Evolutionary conservation across 2,329 filamentous ascomycete species (phyloP).

Genomic region (Cryoendolithus antarcticus): DNA sequence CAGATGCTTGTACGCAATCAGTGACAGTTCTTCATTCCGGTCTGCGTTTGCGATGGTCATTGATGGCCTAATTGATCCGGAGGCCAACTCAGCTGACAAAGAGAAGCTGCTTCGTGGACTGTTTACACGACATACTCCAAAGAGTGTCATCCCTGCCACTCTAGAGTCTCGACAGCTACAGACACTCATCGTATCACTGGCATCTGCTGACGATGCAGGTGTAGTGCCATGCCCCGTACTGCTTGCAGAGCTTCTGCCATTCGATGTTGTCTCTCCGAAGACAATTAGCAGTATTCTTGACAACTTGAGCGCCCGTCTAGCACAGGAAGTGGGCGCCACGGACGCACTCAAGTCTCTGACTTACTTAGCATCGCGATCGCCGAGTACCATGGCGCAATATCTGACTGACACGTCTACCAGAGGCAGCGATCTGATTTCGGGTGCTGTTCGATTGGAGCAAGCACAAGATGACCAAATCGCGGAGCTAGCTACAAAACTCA

Average conservation of each 20-base stretch:
- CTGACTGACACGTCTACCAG: background rate
- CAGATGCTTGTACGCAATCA: slow-evolving; percentile 46
- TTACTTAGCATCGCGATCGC: slow-evolving; percentile 1
- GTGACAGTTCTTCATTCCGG: slow-evolving; percentile 22
- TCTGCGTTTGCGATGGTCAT: slow-evolving; percentile 15
- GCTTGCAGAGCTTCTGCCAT: slow-evolving; percentile 2
- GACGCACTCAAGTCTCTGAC: slow-evolving; percentile 2
- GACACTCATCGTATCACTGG: background rate
- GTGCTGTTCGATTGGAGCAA: slow-evolving; percentile 4
- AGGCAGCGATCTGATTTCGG: slow-evolving; percentile 3
- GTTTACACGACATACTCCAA: slow-evolving; percentile 24
- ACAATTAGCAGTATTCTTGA: background rate
- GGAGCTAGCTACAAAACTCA: slow-evolving; percentile 4
- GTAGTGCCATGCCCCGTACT: slow-evolving; percentile 1
- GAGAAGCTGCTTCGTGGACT: slow-evolving; percentile 13
- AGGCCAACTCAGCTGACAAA: slow-evolving; percentile 1
- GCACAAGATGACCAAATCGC: slow-evolving; percentile 5
- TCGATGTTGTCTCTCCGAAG: background rate
- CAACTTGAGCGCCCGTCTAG: slow-evolving; percentile 1
- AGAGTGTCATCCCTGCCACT: slow-evolving; percentile 18
- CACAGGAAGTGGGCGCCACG: background rate
- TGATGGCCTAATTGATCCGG: slow-evolving; percentile 8
- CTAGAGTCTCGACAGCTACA: slow-evolving; percentile 2
- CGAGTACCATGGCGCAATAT: slow-evolving; percentile 1
- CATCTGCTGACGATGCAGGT: background rate